A percentile compares a stretch with the other conserved stretches of the same genome.
Conservation (phyloP, 176 grass and related monocot genomes). For the Ensete ventricosum region DNA sequence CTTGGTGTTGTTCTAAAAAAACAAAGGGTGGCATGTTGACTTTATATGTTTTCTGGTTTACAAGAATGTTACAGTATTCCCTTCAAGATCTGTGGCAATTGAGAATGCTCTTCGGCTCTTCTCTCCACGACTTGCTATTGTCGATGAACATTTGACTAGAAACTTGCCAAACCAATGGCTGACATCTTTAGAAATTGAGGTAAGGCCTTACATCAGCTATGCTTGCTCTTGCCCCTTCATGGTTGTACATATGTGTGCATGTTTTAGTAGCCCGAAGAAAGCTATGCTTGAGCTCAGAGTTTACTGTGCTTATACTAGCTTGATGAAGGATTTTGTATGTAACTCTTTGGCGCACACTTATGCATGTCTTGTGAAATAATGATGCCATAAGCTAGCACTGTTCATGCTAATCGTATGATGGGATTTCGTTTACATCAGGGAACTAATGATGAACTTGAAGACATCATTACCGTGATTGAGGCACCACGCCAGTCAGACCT, state of each 20-base stretch:
- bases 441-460: conserved; percentile 26
- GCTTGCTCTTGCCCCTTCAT: conserved; percentile 1
- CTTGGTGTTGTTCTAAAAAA: neutral
- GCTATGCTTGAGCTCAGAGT: neutral
- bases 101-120: conserved; percentile 89
- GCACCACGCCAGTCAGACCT: conserved; percentile 89
- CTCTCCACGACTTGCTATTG: conserved; percentile 79
- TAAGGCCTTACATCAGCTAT: conserved; percentile 14
- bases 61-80: conserved; percentile 91
- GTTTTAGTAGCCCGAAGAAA: neutral
- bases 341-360: neutral
- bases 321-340: neutral
- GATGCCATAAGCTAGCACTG: neutral
- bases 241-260: neutral
- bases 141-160: conserved; percentile 96
- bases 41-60: conserved; percentile 27
- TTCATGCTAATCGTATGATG: neutral
- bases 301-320: neutral
- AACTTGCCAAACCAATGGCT: conserved; percentile 91
- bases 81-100: conserved; percentile 84
- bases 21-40: neutral
- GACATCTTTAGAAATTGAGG: conserved; percentile 74
- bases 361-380: neutral
- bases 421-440: conserved; percentile 31
- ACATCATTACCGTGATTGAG: conserved; percentile 70